A percentile compares a stretch with the other conserved stretches of the same genome.
Conservation (phyloP, 345 rosid genomes). For the Acer negundo region DNA sequence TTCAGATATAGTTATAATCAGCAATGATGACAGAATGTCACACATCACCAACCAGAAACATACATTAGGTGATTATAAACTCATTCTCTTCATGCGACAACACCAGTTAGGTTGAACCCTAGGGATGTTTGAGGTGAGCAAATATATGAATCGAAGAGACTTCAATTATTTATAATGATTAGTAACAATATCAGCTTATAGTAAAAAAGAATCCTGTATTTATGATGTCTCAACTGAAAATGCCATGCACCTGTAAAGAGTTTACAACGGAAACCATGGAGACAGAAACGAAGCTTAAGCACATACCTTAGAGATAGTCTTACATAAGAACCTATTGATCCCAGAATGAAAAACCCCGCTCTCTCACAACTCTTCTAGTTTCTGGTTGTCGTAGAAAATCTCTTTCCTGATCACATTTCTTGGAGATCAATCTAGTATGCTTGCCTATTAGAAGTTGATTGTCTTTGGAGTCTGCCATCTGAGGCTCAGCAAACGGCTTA, state of each 20-base stretch:
- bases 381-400: slow-evolving; percentile 64
- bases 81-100: background rate
- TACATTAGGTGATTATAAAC: background rate
- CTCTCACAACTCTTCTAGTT: slow-evolving; percentile 65
- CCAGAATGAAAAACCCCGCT: slow-evolving; percentile 68
- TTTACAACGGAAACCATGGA: slow-evolving; percentile 19
- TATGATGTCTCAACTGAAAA: slow-evolving; percentile 14
- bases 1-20: background rate
- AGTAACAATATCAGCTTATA: background rate
- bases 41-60: background rate
- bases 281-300: slow-evolving; percentile 11
- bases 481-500: slow-evolving; percentile 49
- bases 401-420: slow-evolving; percentile 33
- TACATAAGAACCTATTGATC: slow-evolving; percentile 39
- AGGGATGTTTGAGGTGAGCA: slow-evolving; percentile 1
- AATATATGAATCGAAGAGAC: background rate
- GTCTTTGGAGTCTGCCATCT: slow-evolving; percentile 26
- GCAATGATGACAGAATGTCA: background rate
- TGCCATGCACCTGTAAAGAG: slow-evolving; percentile 16
- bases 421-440: slow-evolving; percentile 24
- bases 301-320: slow-evolving; percentile 13
- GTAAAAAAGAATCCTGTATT: slow-evolving; percentile 8
- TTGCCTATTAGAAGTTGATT: slow-evolving; percentile 28
- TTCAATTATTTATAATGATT: background rate
- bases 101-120: background rate